Conservation (phyloP, 768 basidiomycete genomes). For the Mycena haematopus region DNA sequence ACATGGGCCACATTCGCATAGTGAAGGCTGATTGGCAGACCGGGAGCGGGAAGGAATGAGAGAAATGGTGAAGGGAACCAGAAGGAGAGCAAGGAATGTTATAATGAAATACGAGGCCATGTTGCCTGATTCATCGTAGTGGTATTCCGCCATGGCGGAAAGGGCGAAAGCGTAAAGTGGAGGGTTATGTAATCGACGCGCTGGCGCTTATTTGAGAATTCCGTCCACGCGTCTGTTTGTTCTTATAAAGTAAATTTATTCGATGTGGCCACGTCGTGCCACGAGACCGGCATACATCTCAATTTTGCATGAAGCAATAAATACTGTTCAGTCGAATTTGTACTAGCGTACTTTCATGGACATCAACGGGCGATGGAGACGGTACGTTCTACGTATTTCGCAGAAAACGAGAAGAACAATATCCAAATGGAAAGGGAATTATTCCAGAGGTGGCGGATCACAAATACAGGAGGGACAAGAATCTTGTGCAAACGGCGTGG, state of each 20-base stretch:
- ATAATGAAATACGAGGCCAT: slow-evolving; percentile 93
- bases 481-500: slow-evolving; percentile 1
- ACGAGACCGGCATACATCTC: background rate
- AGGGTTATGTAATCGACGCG: slow-evolving; percentile 15
- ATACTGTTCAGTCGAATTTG: slow-evolving; percentile 15
- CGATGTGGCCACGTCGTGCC: background rate
- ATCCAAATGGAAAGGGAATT: slow-evolving; percentile 14
- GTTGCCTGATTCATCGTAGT: slow-evolving; percentile 85
- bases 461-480: slow-evolving; percentile 10
- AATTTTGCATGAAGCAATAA: slow-evolving; percentile 10
- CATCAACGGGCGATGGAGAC: background rate
- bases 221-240: background rate
- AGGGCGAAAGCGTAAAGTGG: slow-evolving; percentile 11
- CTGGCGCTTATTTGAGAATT: background rate
- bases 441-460: background rate
- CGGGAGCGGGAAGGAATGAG: slow-evolving; percentile 42
- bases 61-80: slow-evolving; percentile 78
- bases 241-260: no score
- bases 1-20: slow-evolving; percentile 72
- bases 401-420: slow-evolving; percentile 4
- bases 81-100: slow-evolving; percentile 83
- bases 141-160: slow-evolving; percentile 74
- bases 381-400: slow-evolving; percentile 10
- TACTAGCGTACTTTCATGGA: background rate
- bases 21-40: slow-evolving; percentile 45